These are phyloP conservation scores for Phytophthora cryptogea DNA, from an alignment of 352 stramenopile genomes.

Conservation along the genomic window DNA sequence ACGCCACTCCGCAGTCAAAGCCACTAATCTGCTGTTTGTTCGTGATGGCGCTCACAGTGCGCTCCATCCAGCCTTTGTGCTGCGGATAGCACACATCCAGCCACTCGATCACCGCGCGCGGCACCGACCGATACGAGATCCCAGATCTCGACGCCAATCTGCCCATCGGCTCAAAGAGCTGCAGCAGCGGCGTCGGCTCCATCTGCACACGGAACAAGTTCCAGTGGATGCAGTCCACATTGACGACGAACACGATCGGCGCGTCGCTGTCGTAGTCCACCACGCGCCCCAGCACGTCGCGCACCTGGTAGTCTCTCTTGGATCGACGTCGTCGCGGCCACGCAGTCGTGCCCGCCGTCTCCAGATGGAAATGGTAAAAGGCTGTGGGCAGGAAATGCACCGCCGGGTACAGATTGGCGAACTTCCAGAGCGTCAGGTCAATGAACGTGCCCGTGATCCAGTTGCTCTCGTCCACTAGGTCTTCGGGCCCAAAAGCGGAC, in stretches of 20 bases:
- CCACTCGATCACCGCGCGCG: slow-evolving; percentile 82
- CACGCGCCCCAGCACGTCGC: slow-evolving; percentile 68
- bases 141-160: slow-evolving; percentile 59
- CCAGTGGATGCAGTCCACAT: slow-evolving; percentile 86
- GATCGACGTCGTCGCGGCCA: slow-evolving; percentile 22
- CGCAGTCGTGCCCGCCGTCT: slow-evolving; percentile 17
- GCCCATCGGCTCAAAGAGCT: slow-evolving; percentile 91
- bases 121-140: slow-evolving; percentile 77
- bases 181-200: slow-evolving; percentile 60
- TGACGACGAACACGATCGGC: slow-evolving; percentile 86
- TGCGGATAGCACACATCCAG: slow-evolving; percentile 80
- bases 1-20: slow-evolving; percentile 90
- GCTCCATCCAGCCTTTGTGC: slow-evolving; percentile 55
- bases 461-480: slow-evolving; percentile 73
- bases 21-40: slow-evolving; percentile 87
- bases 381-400: slow-evolving; percentile 88
- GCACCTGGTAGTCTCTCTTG: slow-evolving; percentile 43
- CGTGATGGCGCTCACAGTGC: slow-evolving; percentile 77
- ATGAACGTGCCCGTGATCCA: slow-evolving; percentile 89
- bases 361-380: slow-evolving; percentile 76
- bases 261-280: slow-evolving; percentile 61
- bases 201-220: slow-evolving; percentile 87
- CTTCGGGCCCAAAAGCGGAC: slow-evolving; percentile 56
- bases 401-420: slow-evolving; percentile 68
- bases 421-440: slow-evolving; percentile 82